phyloP scores from a whole-genome alignment of 352 stramenopile species.

The Phytophthora multivora region DNA sequence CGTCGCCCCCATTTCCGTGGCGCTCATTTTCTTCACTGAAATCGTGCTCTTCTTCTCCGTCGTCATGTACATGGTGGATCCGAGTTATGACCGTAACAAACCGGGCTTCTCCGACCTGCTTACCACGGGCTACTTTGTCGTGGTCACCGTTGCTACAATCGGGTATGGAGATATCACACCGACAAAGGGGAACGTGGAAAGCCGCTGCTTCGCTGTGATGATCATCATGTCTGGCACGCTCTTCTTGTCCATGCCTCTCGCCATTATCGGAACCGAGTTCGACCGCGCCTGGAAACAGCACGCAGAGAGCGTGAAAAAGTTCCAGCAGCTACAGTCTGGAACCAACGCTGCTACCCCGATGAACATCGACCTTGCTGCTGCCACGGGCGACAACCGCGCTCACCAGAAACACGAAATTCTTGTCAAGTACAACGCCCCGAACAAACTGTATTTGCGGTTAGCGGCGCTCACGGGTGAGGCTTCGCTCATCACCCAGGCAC shows the following conservation, averaged over 20 bases:
- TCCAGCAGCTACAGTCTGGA: constrained; percentile 41
- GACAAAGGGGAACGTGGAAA: constrained; percentile 72
- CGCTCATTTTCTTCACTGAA: constrained; percentile 82
- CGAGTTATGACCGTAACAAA: constrained; percentile 65
- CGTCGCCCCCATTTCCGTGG: constrained; percentile 78
- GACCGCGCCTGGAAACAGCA: constrained; percentile 82
- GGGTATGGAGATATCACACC: constrained; percentile 82
- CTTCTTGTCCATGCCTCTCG: constrained; percentile 86
- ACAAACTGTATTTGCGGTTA: constrained; percentile 65
- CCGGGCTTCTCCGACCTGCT: constrained; percentile 74
- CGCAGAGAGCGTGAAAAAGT: constrained; percentile 66
- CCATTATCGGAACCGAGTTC: constrained; percentile 88
- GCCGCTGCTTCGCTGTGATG: constrained; percentile 70
- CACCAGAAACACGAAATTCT: constrained; percentile 79
- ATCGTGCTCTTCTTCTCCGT: constrained; percentile 84
- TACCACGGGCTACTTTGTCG: constrained; percentile 77
- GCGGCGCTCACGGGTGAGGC: constrained; percentile 67
- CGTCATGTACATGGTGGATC: constrained; percentile 83
- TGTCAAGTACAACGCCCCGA: constrained; percentile 80
- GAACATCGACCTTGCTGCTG: constrained; percentile 36
- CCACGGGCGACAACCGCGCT: constrained; percentile 28
- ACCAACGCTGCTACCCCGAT: constrained; percentile 19
- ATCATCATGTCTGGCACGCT: constrained; percentile 86
- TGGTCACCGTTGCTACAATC: constrained; percentile 78
- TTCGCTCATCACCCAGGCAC: constrained; percentile 68